These are phyloP conservation scores for Pleurotus citrinopileatus DNA, from an alignment of 768 basidiomycete species.

Conservation along the genomic window DNA sequence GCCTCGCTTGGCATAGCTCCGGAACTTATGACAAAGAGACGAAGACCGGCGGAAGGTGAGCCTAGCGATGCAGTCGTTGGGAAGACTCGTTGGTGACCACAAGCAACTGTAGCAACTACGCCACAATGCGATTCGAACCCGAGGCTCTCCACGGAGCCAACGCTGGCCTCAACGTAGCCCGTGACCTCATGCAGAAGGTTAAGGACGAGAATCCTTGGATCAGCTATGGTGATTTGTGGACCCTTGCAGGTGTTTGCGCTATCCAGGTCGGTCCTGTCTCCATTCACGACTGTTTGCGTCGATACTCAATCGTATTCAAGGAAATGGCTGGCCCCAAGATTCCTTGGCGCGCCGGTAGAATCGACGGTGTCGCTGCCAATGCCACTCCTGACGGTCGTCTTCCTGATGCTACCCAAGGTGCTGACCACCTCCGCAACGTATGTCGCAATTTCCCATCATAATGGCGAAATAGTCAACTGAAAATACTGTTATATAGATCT, in stretches of 20 bases:
- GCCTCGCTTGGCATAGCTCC: constrained; percentile 93
- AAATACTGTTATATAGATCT: constrained; percentile 47
- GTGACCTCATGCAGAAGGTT: constrained; percentile 79
- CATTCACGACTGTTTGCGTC: not conserved
- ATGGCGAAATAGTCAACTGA: not conserved
- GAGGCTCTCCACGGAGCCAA: constrained; percentile 85
- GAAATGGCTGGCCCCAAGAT: constrained; percentile 93
- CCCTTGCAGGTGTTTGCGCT: constrained; percentile 89
- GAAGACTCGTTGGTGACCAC: constrained; percentile 1
- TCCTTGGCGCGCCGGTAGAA: constrained; percentile 90
- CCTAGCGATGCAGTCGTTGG: constrained; percentile 6
- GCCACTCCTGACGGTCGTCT: constrained; percentile 87
- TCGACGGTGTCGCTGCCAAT: constrained; percentile 77
- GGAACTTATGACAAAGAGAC: constrained; percentile 87
- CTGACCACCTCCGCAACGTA: constrained; percentile 81
- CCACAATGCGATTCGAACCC: constrained; percentile 96
- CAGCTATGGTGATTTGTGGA: constrained; percentile 96
- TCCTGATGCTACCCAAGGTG: constrained; percentile 81
- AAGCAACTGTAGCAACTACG: constrained; percentile 73
- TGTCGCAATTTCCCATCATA: constrained; percentile 20
- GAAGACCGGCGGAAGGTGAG: constrained; percentile 77
- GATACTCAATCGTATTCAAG: constrained; percentile 26
- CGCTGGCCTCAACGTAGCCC: constrained; percentile 77
- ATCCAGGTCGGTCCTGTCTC: constrained; percentile 48
- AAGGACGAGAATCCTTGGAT: constrained; percentile 93